These are phyloP conservation scores for Fusarium tanahbumbuense DNA, from an alignment of 2,329 filamentous ascomycete species.

Conservation along the genomic window DNA sequence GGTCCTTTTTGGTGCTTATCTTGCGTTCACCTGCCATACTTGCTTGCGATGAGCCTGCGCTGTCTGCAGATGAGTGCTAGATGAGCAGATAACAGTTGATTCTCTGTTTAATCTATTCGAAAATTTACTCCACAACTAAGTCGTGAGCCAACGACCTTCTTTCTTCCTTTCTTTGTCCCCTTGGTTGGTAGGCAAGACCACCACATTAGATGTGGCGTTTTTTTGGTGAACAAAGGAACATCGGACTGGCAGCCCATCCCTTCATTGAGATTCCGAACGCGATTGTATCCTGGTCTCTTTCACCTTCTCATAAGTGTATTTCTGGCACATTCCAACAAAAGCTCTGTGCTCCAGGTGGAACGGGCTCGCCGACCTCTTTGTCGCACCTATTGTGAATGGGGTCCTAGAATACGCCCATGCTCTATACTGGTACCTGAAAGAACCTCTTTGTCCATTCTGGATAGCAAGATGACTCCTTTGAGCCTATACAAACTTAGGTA, in stretches of 20 bases:
- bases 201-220: constrained; percentile 28
- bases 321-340: neutral
- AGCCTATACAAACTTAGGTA: neutral
- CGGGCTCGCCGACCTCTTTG: constrained; percentile 39
- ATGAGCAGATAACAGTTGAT: neutral
- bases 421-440: neutral
- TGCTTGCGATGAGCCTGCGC: neutral
- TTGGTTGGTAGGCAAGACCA: neutral
- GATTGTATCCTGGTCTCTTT: neutral
- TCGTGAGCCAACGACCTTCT: neutral
- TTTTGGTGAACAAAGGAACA: constrained; percentile 39
- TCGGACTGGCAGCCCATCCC: neutral
- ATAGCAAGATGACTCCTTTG: constrained; percentile 8
- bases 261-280: neutral
- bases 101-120: neutral
- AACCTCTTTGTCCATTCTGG: constrained; percentile 14
- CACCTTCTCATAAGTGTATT: neutral
- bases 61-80: neutral
- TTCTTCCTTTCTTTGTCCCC: constrained; percentile 20
- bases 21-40: constrained; percentile 16
- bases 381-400: constrained; percentile 28
- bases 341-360: neutral
- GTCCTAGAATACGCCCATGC: constrained; percentile 11
- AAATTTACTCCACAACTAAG: neutral
- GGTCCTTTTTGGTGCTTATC: neutral